These are phyloP conservation scores for Rhypophila decipiens DNA, from an alignment of 495 filamentous ascomycete genomes.

Conservation along the genomic window DNA sequence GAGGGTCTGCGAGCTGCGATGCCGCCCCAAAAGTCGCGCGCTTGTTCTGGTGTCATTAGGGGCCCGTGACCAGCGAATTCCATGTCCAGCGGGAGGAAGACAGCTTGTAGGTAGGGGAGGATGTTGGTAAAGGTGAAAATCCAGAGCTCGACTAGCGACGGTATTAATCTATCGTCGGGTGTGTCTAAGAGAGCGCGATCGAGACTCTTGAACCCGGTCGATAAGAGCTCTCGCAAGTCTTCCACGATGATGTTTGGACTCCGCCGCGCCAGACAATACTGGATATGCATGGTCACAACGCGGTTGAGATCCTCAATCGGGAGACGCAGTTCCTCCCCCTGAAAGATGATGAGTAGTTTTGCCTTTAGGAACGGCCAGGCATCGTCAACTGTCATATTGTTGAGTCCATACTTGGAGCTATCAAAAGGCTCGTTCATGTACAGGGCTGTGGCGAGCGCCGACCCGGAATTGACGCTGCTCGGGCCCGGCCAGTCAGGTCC, in stretches of 20 bases:
- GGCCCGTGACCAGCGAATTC: conserved; percentile 84
- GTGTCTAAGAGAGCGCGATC: conserved; percentile 72
- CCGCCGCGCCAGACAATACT: conserved; percentile 65
- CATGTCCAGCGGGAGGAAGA: conserved; percentile 88
- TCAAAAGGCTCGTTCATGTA: conserved; percentile 44
- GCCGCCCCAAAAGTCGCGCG: conserved; percentile 81
- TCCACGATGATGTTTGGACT: conserved; percentile 64
- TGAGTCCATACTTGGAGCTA: conserved; percentile 56
- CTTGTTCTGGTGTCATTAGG: conserved; percentile 67
- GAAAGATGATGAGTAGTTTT: conserved; percentile 84
- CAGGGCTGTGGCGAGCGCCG: conserved; percentile 22
- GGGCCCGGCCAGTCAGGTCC: conserved; percentile 48
- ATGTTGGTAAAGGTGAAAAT: conserved; percentile 82
- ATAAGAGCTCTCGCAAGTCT: conserved; percentile 71
- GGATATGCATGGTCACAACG: conserved; percentile 71
- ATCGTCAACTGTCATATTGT: conserved; percentile 81
- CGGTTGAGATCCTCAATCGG: conserved; percentile 94
- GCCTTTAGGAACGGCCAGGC: conserved; percentile 94
- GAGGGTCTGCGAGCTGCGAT: conserved; percentile 28
- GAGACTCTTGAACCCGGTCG: conserved; percentile 77
- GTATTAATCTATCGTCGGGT: conserved; percentile 76
- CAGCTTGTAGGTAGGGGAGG: conserved; percentile 90
- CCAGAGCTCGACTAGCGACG: conserved; percentile 88
- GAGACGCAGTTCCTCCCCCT: conserved; percentile 81
- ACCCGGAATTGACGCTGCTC: conserved; percentile 40